Evolutionary conservation across 2,329 filamentous ascomycete species (phyloP).

Genomic region (Ophidiomyces ophidiicola): DNA sequence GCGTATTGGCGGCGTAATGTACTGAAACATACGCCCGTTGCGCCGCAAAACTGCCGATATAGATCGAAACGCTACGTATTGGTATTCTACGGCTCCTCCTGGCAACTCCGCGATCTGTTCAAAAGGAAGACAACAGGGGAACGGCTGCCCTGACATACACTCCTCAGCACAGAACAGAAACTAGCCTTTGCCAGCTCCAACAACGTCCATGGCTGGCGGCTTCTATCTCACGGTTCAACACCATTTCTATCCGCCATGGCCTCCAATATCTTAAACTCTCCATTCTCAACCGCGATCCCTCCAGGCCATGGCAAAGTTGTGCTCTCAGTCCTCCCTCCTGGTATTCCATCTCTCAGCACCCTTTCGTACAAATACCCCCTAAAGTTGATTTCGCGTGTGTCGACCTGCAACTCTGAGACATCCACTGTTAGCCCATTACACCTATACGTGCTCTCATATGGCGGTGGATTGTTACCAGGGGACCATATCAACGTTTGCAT

Average conservation of each 20-base stretch:
- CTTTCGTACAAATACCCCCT: slow-evolving; percentile 88
- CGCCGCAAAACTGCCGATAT: too few relatives aligned
- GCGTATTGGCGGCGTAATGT: too few relatives aligned
- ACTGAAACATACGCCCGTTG: too few relatives aligned
- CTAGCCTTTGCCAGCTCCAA: too few relatives aligned
- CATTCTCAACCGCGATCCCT: slow-evolving; percentile 60
- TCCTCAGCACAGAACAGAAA: too few relatives aligned
- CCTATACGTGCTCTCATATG: slow-evolving; percentile 86
- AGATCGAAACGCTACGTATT: too few relatives aligned
- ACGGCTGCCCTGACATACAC: too few relatives aligned
- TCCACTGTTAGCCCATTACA: slow-evolving; percentile 48
- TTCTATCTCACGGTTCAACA: not conserved
- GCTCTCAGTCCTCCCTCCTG: slow-evolving; percentile 58
- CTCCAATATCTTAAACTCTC: slow-evolving; percentile 37
- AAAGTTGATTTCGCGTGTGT: slow-evolving; percentile 75
- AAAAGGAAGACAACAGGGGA: too few relatives aligned
- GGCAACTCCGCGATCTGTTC: too few relatives aligned
- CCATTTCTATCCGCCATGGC: slow-evolving; percentile 8
- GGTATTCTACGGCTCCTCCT: too few relatives aligned
- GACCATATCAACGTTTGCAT: slow-evolving; percentile 67
- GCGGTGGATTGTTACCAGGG: slow-evolving; percentile 80
- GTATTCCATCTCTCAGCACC: slow-evolving; percentile 56
- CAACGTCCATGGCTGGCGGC: too few relatives aligned
- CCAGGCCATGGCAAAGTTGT: slow-evolving; percentile 70
- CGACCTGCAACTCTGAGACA: slow-evolving; percentile 45